A percentile compares a stretch with the other conserved stretches of the same genome.
Conservation (phyloP, 495 filamentous ascomycete species). For the Annulohypoxylon bovei region DNA sequence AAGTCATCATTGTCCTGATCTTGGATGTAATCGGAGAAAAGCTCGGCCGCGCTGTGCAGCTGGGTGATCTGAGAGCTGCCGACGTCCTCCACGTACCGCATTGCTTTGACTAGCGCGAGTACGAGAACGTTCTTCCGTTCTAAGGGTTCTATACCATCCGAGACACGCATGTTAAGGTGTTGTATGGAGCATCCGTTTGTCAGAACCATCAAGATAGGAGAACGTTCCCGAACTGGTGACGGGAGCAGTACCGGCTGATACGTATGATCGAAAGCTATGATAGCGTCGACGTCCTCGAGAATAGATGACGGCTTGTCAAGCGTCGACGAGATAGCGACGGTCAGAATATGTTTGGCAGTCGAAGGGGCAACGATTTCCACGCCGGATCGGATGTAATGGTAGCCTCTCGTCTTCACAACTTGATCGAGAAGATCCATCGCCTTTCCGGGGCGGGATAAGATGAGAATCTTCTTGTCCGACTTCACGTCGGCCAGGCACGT, state of each 20-base stretch:
- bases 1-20: constrained; percentile 45
- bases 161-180: constrained; percentile 54
- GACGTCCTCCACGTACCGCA: constrained; percentile 45
- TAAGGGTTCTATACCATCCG: constrained; percentile 42
- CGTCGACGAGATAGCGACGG: constrained; percentile 41
- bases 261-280: constrained; percentile 55
- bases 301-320: constrained; percentile 24
- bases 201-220: constrained; percentile 48
- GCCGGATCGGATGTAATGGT: constrained; percentile 41
- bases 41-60: constrained; percentile 48
- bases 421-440: constrained; percentile 53
- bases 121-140: constrained; percentile 55
- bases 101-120: constrained; percentile 45
- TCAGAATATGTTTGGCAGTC: constrained; percentile 27
- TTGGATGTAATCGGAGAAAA: constrained; percentile 50
- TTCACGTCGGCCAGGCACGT: constrained; percentile 36
- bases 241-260: constrained; percentile 42
- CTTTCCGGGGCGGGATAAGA: constrained; percentile 52
- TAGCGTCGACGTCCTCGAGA: constrained; percentile 45
- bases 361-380: constrained; percentile 25
- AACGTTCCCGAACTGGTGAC: constrained; percentile 10
- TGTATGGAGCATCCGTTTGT: constrained; percentile 56
- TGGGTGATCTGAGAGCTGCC: constrained; percentile 31
- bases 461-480: constrained; percentile 49
- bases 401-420: constrained; percentile 44